Conservation (phyloP, 1,139 yeast genomes). For the Pichia sp. region DNA sequence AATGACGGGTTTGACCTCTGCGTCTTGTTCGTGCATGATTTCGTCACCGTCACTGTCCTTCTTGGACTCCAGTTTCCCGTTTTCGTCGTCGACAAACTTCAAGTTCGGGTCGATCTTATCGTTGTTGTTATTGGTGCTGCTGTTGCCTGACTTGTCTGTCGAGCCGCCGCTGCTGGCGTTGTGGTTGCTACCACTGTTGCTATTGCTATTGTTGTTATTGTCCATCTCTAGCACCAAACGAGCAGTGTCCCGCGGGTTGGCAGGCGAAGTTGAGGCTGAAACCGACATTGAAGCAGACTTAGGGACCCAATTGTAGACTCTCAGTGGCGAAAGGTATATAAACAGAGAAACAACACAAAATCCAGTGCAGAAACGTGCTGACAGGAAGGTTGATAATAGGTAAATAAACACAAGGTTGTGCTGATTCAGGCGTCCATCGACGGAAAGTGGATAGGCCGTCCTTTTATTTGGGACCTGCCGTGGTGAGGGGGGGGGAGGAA, state of each 20-base stretch:
- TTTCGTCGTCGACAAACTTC: background rate
- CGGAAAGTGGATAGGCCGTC: background rate
- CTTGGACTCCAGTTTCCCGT: background rate
- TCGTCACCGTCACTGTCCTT: conserved; percentile 1
- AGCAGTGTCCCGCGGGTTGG: conserved; percentile 1
- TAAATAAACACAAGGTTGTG: background rate
- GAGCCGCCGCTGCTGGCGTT: background rate
- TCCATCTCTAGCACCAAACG: conserved; percentile 1
- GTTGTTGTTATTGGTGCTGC: background rate
- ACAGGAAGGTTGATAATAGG: background rate
- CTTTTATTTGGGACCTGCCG: background rate
- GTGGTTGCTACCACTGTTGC: background rate
- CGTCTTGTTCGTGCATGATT: background rate
- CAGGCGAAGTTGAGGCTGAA: background rate
- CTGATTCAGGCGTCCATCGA: background rate
- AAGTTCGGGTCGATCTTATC: conserved; percentile 12
- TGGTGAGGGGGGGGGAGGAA: background rate
- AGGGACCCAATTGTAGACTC: background rate
- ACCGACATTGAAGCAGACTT: background rate
- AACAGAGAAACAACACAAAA: too few species aligned
- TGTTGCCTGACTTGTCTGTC: background rate
- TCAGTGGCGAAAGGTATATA: too few species aligned
- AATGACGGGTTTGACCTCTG: background rate
- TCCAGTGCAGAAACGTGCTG: background rate
- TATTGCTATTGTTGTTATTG: background rate